Evolutionary conservation across 257 asterid species (phyloP), one percentile per base, ranked within the genome.

Genomic region (Jacaranda copaia): DNA sequence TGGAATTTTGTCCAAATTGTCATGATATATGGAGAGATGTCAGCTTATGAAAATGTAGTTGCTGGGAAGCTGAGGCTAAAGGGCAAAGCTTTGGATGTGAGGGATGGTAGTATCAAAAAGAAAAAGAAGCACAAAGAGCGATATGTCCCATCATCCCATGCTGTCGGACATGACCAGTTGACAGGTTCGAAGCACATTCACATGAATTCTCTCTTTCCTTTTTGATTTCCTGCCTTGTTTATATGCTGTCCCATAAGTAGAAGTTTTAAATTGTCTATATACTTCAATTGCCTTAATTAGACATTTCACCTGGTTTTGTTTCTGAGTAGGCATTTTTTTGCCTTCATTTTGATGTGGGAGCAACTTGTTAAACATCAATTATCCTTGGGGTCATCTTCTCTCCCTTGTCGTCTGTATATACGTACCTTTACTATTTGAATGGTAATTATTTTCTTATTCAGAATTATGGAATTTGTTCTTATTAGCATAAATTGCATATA

Each of bases 21-120:
- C 20, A 48, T 51, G 80, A 68, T 56, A 61, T 56, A 66, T 74
- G 87, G 74, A 51, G 71, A 85, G 60, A 87, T 87, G 89, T 88
- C 88, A 6, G 82, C 72, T 68, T 85, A 88, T 63, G 88, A 82
- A 48, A 84, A 78, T 71, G 77, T 80, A 60, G 79, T 84, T 73
- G 81, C 66, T 68, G 84, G 85, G 16, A 88, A 84, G 75, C 80
- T 87, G 72, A 83, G 84, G 77, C 64, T 87, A 80, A 85, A 85
- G 83, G 89, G 89, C 39, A 80, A 80, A 73, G 79, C 86, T 64
- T 68, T 85, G 82, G 79, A 80, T 69, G 87, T 84, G 81, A 83
- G 77, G 75, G 72, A 62, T 9, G 78, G 80, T n/a, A 58, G 57
- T 7, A 45, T 72, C 42, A 86, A 63, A 55, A 88, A 80, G 85